Base-by-base conservation (phyloP, 2,329 filamentous ascomycete species). In the Verticillium albo-atrum region DNA sequence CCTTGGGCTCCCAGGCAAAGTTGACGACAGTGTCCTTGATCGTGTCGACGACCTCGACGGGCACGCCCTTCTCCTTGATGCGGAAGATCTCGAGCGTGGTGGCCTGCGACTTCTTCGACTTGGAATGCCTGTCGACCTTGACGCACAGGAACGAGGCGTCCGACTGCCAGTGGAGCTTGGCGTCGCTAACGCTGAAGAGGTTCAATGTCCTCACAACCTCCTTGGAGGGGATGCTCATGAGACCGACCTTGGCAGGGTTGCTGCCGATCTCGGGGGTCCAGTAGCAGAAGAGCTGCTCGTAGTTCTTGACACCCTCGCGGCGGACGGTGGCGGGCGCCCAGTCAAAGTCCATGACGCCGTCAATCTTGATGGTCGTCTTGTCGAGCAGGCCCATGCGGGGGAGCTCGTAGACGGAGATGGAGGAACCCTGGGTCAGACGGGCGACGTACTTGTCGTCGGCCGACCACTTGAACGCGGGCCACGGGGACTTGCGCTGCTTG, bases 381-480 rank as follows among this genome's bases (percentile, higher is more conserved):
- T 94, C 91, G 62, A 97, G 82, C 54, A 96, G 83, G 72, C 89
- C 90, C 92, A 97, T 97, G 70, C 88, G 84, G 50, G 92, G 92
- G 15, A 92, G 80, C 75, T 97, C 92, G 75, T 96, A 97, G 68
- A 97, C 86, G 57, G 91, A 95, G 70, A 99, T 96, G 58, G 91
- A 92, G 67, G 92, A 86, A 65, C 90, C 90, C 65, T 92, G 92
- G 63, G 88, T 92, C 80, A 98, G 87, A 63, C 95, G 88, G 25
- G 95, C 95, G 63, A 98, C 93, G 74, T 97, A 99, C 76, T 96
- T 95, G 78, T 97, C 92, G 72, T 99, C 95, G 3, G 95, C 82
- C 30, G 95, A 98, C 95, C 95, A 99, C 81, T 99, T 99, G 87
- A 99, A 99, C 2, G 94, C 93, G 26, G 95, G 95, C 95, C 95